Base-by-base conservation (phyloP, 495 filamentous ascomycete genomes). In the Penicillium goetzii region DNA sequence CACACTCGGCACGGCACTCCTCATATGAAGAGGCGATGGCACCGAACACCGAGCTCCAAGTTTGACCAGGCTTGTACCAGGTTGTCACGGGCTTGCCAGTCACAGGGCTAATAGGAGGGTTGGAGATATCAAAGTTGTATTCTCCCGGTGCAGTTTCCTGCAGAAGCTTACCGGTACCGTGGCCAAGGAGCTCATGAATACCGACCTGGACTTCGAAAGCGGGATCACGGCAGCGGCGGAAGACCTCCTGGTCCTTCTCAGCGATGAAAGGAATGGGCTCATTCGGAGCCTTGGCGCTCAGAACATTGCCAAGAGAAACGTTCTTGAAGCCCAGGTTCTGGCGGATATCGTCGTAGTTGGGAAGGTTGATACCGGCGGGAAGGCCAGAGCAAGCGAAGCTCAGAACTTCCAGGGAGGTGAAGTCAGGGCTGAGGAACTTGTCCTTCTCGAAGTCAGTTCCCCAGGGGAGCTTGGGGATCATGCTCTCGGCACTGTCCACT, bases 271-370 rank as follows among this genome's bases (percentile, higher is more conserved):
- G 94, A 43, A 96, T 89, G 56, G 87, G 86, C 76, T 99, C 94
- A 68, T 95, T 86, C 0, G 93, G 92, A 1, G 90, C 88, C 80
- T 95, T 96, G 15, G 95, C 94, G 65, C 86, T 89, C 32, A 98
- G 80, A 10, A 98, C 90, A 67, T 99, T 98, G 33, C 93, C 94
- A 33, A 94, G 80, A 14, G 88, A 92, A 23, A 99, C 95, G 62
- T 99, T 99, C 81, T 99, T 99, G 86, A 99, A 99, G n/a, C 95
- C 95, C 45, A 93, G 82, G 17, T 87, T 90, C 70, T 97, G 94
- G 52, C 95, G 85, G 62, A 97, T 95, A 64, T 97, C 92, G 67
- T 99, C 93, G 70, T 96, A 97, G 71, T 98, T 97, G 5, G 93
- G 93, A 45, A 88, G 84, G 61, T 91, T 89, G 72, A 90, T 83